Evolutionary conservation across 768 basidiomycete species (phyloP).

Genomic region (Neoboletus magnificus): DNA sequence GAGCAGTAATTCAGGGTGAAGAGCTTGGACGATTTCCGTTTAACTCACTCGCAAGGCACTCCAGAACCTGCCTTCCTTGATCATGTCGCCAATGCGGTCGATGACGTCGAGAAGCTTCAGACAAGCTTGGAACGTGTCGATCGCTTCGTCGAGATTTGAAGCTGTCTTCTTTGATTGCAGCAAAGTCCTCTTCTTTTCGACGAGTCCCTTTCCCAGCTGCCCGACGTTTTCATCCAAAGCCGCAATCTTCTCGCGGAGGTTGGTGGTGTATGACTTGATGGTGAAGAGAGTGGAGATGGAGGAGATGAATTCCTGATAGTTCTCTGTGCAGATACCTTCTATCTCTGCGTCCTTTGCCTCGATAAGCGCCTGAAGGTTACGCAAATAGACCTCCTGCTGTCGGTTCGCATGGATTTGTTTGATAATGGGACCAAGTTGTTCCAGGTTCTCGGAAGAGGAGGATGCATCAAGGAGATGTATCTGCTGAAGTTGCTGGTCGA

Average conservation of each 20-base stretch:
- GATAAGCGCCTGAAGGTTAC: conserved; percentile 81
- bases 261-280: conserved; percentile 94
- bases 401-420: conserved; percentile 87
- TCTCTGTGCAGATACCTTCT: conserved; percentile 91
- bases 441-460: conserved; percentile 89
- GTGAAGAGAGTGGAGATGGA: conserved; percentile 96
- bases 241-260: conserved; percentile 88
- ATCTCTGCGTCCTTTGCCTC: conserved; percentile 95
- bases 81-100: conserved; percentile 89
- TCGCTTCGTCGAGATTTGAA: conserved; percentile 92
- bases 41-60: conserved; percentile 86
- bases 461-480: conserved; percentile 86
- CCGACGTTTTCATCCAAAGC: conserved; percentile 85
- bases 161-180: conserved; percentile 91
- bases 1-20: conserved; percentile 30
- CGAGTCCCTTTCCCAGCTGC: conserved; percentile 80
- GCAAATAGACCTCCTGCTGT: conserved; percentile 86
- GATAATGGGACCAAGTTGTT: conserved; percentile 92
- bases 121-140: conserved; percentile 92
- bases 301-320: conserved; percentile 97
- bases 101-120: conserved; percentile 91
- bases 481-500: conserved; percentile 89
- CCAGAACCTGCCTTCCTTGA: conserved; percentile 93
- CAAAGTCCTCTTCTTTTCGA: conserved; percentile 90
- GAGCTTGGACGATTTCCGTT: conserved; percentile 1